Conservation (phyloP, 1,284 basidiomycete species). For the Heterobasidion parviporum region DNA sequence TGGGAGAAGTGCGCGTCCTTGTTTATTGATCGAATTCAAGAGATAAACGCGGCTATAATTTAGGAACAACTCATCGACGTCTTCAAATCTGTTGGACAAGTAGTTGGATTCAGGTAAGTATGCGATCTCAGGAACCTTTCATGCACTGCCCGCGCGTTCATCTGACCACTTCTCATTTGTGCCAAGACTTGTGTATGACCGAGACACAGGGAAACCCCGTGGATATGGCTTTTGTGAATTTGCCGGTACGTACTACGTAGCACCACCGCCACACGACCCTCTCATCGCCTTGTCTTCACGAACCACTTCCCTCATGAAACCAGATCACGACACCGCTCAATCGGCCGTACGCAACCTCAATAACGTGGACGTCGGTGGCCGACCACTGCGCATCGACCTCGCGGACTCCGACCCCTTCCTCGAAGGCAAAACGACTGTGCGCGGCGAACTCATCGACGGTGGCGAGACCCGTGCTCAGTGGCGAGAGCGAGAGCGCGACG, state of each 20-base stretch:
- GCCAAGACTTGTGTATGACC: slow-evolving; percentile 85
- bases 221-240: slow-evolving; percentile 99
- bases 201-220: slow-evolving; percentile 91
- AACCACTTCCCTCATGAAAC: background rate
- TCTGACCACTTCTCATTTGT: background rate
- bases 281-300: background rate
- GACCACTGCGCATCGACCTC: slow-evolving; percentile 67
- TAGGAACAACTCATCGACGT: slow-evolving; percentile 77
- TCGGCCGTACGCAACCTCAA: slow-evolving; percentile 76
- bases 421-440: slow-evolving; percentile 42
- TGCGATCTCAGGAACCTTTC: background rate
- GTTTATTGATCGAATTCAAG: background rate
- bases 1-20: slow-evolving; percentile 53
- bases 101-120: slow-evolving; percentile 74
- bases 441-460: slow-evolving; percentile 57
- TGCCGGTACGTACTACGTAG: slow-evolving; percentile 57
- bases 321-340: slow-evolving; percentile 87
- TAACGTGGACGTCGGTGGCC: slow-evolving; percentile 62
- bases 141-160: background rate
- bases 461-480: slow-evolving; percentile 50
- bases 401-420: slow-evolving; percentile 42
- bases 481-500: slow-evolving; percentile 35
- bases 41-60: background rate
- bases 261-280: background rate
- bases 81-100: slow-evolving; percentile 81